These are phyloP conservation scores for Cercospora sp. DNA, from an alignment of 2,329 filamentous ascomycete genomes.

Conservation along the genomic window DNA sequence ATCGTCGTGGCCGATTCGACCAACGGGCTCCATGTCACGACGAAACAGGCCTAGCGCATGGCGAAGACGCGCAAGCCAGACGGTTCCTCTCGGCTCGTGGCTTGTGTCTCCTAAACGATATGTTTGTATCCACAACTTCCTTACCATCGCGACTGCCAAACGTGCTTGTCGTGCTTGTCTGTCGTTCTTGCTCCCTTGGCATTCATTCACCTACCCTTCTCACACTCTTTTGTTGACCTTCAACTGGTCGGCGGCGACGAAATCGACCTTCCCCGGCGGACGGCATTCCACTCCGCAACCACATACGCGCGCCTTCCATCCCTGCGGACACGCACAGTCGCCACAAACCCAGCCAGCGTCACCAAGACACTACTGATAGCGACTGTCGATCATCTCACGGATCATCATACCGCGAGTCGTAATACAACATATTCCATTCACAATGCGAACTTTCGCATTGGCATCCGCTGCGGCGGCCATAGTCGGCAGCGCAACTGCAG, in stretches of 20 bases:
- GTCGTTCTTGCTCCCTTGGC: conserved; percentile 25
- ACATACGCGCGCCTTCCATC: conserved; percentile 14
- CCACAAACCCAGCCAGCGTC: background rate
- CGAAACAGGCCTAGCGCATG: conserved; percentile 21
- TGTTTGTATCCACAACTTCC: conserved; percentile 14
- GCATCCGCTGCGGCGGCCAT: conserved; percentile 54
- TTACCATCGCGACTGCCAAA: conserved; percentile 17
- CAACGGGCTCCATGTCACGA: background rate
- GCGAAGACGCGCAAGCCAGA: conserved; percentile 25
- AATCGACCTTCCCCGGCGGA: conserved; percentile 3
- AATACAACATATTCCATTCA: conserved; percentile 1
- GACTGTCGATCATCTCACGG: background rate
- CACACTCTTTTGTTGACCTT: conserved; percentile 5
- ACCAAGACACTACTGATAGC: conserved; percentile 1
- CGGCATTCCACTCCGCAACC: background rate
- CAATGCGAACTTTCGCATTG: conserved; percentile 57
- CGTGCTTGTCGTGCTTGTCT: conserved; percentile 25
- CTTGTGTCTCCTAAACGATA: conserved; percentile 26
- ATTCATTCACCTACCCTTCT: conserved; percentile 1
- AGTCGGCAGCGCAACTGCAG: conserved; percentile 46
- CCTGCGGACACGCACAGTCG: background rate
- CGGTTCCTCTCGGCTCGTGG: conserved; percentile 9
- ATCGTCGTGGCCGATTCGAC: conserved; percentile 1
- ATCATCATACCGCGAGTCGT: conserved; percentile 5
- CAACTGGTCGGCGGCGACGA: background rate